Evolutionary conservation across 106 monocot species (phyloP), one percentile per base, ranked within the genome.

Genomic region (Apostasia shenzhenica): DNA sequence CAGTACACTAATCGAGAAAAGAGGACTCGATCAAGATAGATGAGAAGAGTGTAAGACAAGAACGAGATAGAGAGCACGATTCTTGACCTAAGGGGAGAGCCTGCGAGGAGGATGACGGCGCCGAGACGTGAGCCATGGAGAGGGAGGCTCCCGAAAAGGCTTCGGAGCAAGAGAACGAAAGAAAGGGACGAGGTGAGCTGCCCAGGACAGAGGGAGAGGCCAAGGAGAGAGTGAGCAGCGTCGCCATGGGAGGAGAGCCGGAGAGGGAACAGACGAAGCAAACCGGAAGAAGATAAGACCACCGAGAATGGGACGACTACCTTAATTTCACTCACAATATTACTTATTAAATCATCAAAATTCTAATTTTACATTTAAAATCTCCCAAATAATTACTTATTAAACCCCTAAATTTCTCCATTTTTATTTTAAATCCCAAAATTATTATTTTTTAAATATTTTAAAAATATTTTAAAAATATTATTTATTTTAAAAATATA

Each of bases 1-100:
- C 97, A 97, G 79, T 84, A 77, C 39, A 97, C 87, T 89, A 71
- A 51, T 1, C 37, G 39, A 14, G 13, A 3, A 63, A 55, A 54
- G 42, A 47, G 4, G 12, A 59, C 12, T 10, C 0, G 39, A 26
- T 14, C 40, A 11, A 6, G 50, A 14, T 41, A 42, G 2, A 4
- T 5, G 1, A 47, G 45, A 64, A 46, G 47, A 26, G 48, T 37
- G 14, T 10, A 14, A 3, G 7, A 65, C 47, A 37, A 48, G 14
- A 65, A 26, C 12, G 62, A 45, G 65, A 65, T 48, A 38, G 48
- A 65, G 8, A 48, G 1, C 8, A 8, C 14, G n/a, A 2, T 14
- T 65, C 14, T 14, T 65, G 48, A 65, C 65, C 65, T 65, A 48
- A 65, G 6, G 46, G 48, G 8, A 48, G 0, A 9, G 14, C 11